phyloP scores from a whole-genome alignment of 768 basidiomycete species.

The Boletellus ananiceps region DNA sequence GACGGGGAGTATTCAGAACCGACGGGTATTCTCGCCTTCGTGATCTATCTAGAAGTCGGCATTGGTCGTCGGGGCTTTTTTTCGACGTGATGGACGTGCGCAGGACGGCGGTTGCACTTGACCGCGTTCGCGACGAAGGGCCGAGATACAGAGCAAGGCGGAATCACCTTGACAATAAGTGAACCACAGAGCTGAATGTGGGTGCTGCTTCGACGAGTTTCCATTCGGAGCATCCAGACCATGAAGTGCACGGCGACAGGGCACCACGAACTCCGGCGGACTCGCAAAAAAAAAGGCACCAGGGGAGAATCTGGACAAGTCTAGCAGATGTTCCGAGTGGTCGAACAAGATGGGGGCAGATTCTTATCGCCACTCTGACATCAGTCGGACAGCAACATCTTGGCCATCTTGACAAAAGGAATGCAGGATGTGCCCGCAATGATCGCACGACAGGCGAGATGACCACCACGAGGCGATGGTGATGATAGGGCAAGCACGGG shows the following conservation, averaged over 20 bases:
- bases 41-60: not conserved
- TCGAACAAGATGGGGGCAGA: not conserved
- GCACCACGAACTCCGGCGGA: too few relatives aligned
- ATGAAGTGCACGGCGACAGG: too few relatives aligned
- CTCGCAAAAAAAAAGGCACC: conserved; percentile 13
- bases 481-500: too few relatives aligned
- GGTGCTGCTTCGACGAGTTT: conserved; percentile 1
- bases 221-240: conserved; percentile 5
- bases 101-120: not conserved
- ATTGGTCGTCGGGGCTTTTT: not conserved
- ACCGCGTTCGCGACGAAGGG: not conserved
- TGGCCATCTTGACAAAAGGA: too few relatives aligned
- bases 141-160: conserved; percentile 2
- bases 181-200: not conserved
- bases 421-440: too few relatives aligned
- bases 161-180: not conserved
- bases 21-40: conserved; percentile 1
- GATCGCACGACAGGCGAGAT: too few relatives aligned
- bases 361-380: not conserved
- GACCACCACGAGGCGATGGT: too few relatives aligned
- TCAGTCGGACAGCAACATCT: not conserved
- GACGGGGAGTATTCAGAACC: not conserved
- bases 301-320: not conserved
- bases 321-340: not conserved
- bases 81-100: not conserved